A percentile compares a stretch with the other conserved stretches of the same genome.
phyloP scores from a whole-genome alignment of 75 land plant genomes.

The Azolla pinnata region DNA sequence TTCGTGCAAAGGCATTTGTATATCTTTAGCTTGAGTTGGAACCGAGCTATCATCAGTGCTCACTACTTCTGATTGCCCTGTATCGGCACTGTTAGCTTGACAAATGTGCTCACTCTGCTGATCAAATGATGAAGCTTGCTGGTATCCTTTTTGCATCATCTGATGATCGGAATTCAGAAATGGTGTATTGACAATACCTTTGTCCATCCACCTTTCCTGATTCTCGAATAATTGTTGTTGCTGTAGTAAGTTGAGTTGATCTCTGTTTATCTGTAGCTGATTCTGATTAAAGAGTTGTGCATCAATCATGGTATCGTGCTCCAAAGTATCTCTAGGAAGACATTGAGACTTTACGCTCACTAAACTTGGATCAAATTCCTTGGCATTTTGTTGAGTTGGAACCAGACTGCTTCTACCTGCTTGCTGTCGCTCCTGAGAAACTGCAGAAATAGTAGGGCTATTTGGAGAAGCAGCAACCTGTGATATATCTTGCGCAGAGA shows the following conservation, averaged over 20 bases:
- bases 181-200: not conserved
- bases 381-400: not conserved
- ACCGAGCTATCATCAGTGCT: slow-evolving; percentile 6
- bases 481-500: not conserved
- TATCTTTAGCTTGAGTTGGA: not conserved
- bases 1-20: slow-evolving; percentile 18
- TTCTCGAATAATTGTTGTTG: not conserved
- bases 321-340: not conserved
- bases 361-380: not conserved
- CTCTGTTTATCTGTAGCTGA: not conserved
- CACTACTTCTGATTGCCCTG: slow-evolving; percentile 7
- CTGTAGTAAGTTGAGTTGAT: not conserved
- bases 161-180: not conserved
- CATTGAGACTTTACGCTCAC: not conserved
- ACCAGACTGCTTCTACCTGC: not conserved
- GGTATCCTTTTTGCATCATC: not conserved
- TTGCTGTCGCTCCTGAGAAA: not conserved
- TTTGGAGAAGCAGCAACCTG: not conserved
- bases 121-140: not conserved
- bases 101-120: slow-evolving; percentile 3
- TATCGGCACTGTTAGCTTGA: slow-evolving; percentile 7
- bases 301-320: not conserved
- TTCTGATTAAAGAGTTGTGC: not conserved
- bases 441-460: not conserved
- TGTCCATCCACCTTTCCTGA: not conserved